Percentiles rank a stretch among this genome's conserved stretches.
phyloP scores from a whole-genome alignment of 345 rosid genomes.

The Viola odorata region DNA sequence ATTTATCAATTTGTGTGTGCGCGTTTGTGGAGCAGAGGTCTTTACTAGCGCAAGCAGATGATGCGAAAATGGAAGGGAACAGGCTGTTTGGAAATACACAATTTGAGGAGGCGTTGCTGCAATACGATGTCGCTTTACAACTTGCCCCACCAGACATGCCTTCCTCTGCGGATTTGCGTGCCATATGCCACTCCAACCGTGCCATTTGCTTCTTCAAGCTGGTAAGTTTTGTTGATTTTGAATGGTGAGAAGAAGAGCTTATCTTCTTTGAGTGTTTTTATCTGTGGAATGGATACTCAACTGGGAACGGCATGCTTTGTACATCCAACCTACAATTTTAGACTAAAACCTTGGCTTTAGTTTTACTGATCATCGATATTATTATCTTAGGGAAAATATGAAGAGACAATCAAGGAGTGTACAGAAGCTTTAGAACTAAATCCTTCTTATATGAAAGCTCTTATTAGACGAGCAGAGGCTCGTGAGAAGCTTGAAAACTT shows the following conservation, averaged over 20 bases:
- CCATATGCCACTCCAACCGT: slow-evolving; percentile 78
- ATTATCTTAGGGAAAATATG: slow-evolving; percentile 51
- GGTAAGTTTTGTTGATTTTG: slow-evolving; percentile 28
- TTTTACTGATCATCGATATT: neutral
- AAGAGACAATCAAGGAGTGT: slow-evolving; percentile 81
- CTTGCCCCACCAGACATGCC: slow-evolving; percentile 36
- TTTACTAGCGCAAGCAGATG: slow-evolving; percentile 48
- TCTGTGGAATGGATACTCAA: too few relatives aligned
- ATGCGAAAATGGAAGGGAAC: slow-evolving; percentile 75
- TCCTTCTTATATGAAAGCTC: slow-evolving; percentile 67
- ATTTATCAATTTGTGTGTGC: neutral
- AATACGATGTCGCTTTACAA: slow-evolving; percentile 59
- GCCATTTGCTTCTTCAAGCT: slow-evolving; percentile 67
- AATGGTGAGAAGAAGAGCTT: too few relatives aligned
- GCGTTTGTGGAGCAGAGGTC: slow-evolving; percentile 39
- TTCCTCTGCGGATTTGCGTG: slow-evolving; percentile 45
- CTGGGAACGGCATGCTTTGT: neutral
- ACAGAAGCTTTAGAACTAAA: slow-evolving; percentile 75
- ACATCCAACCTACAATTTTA: too few relatives aligned
- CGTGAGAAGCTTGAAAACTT: slow-evolving; percentile 81
- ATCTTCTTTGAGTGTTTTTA: too few relatives aligned
- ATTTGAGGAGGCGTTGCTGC: slow-evolving; percentile 72
- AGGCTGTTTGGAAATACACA: slow-evolving; percentile 52
- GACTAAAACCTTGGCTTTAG: neutral
- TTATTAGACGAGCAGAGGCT: slow-evolving; percentile 78